These are phyloP conservation scores for Panus rudis DNA, from an alignment of 768 basidiomycete species.

Conservation along the genomic window DNA sequence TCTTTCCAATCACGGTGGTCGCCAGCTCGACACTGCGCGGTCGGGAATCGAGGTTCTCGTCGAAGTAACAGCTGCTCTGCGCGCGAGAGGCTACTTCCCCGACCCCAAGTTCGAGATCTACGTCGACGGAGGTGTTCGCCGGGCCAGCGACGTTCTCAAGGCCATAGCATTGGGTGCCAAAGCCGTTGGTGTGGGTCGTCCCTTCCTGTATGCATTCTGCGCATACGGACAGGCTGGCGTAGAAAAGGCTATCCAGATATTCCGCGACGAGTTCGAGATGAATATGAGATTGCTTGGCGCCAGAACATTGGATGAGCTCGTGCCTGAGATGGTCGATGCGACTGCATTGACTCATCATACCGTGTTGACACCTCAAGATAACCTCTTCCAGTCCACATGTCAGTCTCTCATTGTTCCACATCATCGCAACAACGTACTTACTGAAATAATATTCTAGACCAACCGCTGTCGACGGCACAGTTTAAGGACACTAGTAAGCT, in stretches of 20 bases:
- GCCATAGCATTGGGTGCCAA: constrained; percentile 87
- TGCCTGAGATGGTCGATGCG: constrained; percentile 86
- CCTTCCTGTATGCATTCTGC: constrained; percentile 84
- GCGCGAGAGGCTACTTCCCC: constrained; percentile 63
- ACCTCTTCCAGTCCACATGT: constrained; percentile 81
- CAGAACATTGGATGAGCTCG: constrained; percentile 67
- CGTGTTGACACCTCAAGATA: constrained; percentile 62
- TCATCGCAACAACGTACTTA: not conserved
- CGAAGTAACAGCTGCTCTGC: constrained; percentile 63
- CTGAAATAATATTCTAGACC: not conserved
- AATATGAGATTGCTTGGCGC: constrained; percentile 92
- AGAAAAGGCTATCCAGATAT: constrained; percentile 71
- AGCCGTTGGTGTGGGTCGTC: constrained; percentile 81
- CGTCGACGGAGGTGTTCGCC: constrained; percentile 90
- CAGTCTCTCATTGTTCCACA: constrained; percentile 30
- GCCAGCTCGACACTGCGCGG: constrained; percentile 45
- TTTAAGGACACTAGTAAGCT: not conserved
- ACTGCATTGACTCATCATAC: constrained; percentile 60
- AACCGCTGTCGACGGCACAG: not conserved
- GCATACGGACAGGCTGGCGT: constrained; percentile 87
- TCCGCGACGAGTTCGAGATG: constrained; percentile 97
- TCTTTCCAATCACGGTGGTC: constrained; percentile 70
- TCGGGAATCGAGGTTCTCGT: constrained; percentile 45
- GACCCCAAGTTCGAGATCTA: constrained; percentile 80
- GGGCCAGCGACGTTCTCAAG: constrained; percentile 87